Evolutionary conservation across 176 grass and related monocot genomes (phyloP).

Genomic region (Raddia guianensis): DNA sequence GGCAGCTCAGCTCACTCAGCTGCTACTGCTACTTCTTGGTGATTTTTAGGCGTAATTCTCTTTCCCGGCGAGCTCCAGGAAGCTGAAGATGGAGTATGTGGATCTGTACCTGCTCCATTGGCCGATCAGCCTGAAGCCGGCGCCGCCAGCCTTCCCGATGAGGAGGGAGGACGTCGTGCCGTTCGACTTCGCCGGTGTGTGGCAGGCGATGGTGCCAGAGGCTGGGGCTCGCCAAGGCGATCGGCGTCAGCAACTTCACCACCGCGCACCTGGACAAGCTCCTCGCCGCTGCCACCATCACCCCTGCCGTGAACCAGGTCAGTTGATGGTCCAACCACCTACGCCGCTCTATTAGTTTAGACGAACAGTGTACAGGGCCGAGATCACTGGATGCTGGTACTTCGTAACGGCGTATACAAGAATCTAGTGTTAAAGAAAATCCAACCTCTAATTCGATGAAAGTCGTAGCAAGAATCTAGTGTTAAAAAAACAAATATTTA

Average conservation of each 20-base stretch:
- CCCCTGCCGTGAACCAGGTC: slow-evolving; percentile 71
- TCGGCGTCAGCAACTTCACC: slow-evolving; percentile 83
- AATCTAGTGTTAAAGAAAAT: too few relatives aligned
- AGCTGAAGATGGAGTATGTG: slow-evolving; percentile 68
- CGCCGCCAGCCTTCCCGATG: background rate
- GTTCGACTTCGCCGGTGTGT: slow-evolving; percentile 58
- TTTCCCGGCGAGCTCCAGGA: slow-evolving; percentile 12
- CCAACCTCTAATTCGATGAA: too few relatives aligned
- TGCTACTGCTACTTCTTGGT: too few relatives aligned
- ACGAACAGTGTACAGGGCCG: too few relatives aligned
- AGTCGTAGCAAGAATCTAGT: too few relatives aligned
- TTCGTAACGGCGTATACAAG: too few relatives aligned
- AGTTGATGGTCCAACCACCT: too few relatives aligned
- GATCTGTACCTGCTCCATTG: slow-evolving; percentile 75
- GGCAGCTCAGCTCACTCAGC: too few relatives aligned
- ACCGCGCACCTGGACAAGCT: slow-evolving; percentile 48
- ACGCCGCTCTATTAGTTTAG: background rate
- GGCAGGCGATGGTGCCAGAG: slow-evolving; percentile 63
- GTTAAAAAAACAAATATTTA: too few relatives aligned
- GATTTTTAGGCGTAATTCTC: too few relatives aligned
- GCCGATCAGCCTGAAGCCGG: slow-evolving; percentile 54
- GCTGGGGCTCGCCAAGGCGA: slow-evolving; percentile 52
- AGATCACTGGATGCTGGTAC: too few relatives aligned
- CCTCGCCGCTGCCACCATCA: slow-evolving; percentile 33
- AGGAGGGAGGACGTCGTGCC: slow-evolving; percentile 48